Conservation (phyloP, 129 eudicot genomes). For the Lonicera japonica region DNA sequence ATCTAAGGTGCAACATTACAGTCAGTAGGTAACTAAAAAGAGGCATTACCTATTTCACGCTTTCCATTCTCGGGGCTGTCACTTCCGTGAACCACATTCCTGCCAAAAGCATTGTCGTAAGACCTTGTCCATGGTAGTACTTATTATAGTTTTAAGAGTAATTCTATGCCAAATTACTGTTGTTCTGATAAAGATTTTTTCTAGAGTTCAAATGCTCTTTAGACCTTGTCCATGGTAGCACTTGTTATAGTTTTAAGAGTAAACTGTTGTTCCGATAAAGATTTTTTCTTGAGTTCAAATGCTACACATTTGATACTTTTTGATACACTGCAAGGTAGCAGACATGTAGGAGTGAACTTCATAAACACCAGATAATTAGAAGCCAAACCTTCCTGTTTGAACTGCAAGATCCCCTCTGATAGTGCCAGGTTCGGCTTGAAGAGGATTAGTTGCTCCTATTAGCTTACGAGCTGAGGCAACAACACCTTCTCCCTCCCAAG, state of each 20-base stretch:
- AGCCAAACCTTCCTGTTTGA: slow-evolving; percentile 85
- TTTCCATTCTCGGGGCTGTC: slow-evolving; percentile 96
- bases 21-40: too few relatives aligned
- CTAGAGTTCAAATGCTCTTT: too few relatives aligned
- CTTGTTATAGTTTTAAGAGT: too few relatives aligned
- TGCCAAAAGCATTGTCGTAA: slow-evolving; percentile 22
- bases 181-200: too few relatives aligned
- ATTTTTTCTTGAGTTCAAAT: too few relatives aligned
- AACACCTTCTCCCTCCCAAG: slow-evolving; percentile 97
- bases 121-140: too few relatives aligned
- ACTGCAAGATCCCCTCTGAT: slow-evolving; percentile 98
- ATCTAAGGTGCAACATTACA: neutral
- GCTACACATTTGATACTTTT: neutral
- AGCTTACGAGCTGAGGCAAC: slow-evolving; percentile 94
- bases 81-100: slow-evolving; percentile 98
- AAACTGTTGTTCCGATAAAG: too few relatives aligned
- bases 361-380: neutral
- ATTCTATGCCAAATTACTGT: too few relatives aligned
- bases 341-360: neutral
- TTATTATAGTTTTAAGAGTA: too few relatives aligned
- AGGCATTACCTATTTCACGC: slow-evolving; percentile 81
- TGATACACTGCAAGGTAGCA: neutral
- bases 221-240: too few relatives aligned
- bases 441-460: slow-evolving; percentile 94
- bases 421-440: slow-evolving; percentile 97